Evolutionary conservation across 192 early-diverging fungal species (phyloP), one percentile per base, ranked within the genome.

Genomic region (Cladochytrium replicatum): DNA sequence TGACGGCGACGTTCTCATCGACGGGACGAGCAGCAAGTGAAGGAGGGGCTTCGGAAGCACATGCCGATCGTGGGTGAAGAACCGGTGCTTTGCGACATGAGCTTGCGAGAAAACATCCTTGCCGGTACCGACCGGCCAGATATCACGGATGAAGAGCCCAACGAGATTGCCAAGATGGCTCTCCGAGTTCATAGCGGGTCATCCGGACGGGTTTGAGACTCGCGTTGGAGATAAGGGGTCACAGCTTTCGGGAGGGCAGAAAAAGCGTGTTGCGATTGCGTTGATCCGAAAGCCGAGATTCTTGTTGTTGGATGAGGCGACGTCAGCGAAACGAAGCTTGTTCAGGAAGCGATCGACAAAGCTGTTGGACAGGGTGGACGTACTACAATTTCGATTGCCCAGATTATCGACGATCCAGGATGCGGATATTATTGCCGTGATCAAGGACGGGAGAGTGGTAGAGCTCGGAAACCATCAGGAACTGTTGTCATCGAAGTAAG

Each of bases 251-350:
- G 91, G 89, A 42, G 90, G 90, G 28, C 91, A 94, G 62, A 94
- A 94, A 61, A 89, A 94, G 75, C 85, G 93, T 53, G 88, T 94
- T 58, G 89, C 91, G 46, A 95, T 98, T 72, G 91, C 92, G 0
- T 68, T 96, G 43, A 74, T 93, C 34, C 86, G 86, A 59, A 81
- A 91, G 64, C 89, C 92, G 6, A 61, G 62, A 21, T 88, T 96
- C 7, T 74, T 98, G 47, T 53, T 93, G 23, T 62, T 95, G 4
- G 92, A 96, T 66, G 92, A 95, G 46, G 88, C 88, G 24, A 91
- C 90, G 13, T 81, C 77, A 13, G 91, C 25, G 71, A 75, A 1
- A 82, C 84, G 56, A 54, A 80, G 19, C 57, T 88, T 6, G 85
- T 94, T 3, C 88, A 93, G 58, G 71, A 82, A 32, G 88, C 91